These are phyloP conservation scores for Polymyxa betae DNA, from an alignment of 208 protist genomes.

Conservation along the genomic window DNA sequence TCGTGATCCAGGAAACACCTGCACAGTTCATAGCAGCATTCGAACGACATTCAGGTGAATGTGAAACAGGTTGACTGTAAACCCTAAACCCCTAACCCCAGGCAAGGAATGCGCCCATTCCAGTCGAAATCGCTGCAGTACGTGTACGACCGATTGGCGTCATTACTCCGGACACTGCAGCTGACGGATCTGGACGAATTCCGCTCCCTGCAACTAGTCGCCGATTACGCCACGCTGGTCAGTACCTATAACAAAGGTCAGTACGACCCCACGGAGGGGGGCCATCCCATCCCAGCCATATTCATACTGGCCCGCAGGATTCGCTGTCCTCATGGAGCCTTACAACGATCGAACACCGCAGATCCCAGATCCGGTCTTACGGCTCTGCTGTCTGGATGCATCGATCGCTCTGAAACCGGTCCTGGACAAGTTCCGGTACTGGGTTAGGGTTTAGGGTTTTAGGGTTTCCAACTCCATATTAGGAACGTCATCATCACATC, in stretches of 20 bases:
- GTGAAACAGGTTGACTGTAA: background rate
- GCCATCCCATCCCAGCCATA: conserved; percentile 27
- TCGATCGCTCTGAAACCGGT: conserved; percentile 93
- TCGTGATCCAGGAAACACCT: conserved; percentile 65
- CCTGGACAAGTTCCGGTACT: conserved; percentile 84
- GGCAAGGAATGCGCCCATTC: background rate
- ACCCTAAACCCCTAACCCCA: background rate
- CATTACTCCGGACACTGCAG: conserved; percentile 91
- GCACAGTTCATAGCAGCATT: conserved; percentile 61
- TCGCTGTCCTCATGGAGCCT: conserved; percentile 90
- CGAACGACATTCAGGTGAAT: conserved; percentile 8
- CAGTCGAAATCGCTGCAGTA: conserved; percentile 68
- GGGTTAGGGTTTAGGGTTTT: background rate
- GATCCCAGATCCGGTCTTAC: conserved; percentile 73
- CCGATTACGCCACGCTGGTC: conserved; percentile 92
- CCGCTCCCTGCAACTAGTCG: conserved; percentile 83
- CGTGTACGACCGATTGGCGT: conserved; percentile 84
- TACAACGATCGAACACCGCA: conserved; percentile 82
- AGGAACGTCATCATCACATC: conserved; percentile 87
- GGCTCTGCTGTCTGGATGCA: conserved; percentile 89
- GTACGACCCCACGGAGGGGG: too few species aligned
- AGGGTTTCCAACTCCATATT: background rate
- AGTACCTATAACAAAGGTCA: conserved; percentile 83
- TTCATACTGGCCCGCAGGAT: too few species aligned
- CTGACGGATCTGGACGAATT: conserved; percentile 89